A percentile compares a stretch with the other conserved stretches of the same genome.
Conservation (phyloP, 169 alveolate species). For the Ichthyophthirius multifiliis region DNA sequence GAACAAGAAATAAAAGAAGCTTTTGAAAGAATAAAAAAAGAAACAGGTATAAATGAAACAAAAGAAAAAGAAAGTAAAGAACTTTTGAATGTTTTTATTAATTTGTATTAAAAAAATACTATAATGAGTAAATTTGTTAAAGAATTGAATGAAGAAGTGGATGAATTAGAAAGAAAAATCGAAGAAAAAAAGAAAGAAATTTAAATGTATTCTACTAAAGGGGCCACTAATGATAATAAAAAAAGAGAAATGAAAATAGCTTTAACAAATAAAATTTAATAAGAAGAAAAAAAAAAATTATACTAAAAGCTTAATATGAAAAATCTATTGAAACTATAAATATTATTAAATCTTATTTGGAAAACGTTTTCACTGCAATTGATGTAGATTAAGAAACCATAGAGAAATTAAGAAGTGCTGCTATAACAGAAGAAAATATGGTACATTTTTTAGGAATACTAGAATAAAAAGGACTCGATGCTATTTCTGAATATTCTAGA, state of each 20-base stretch:
- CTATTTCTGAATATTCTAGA: conserved; percentile 41
- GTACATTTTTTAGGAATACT: conserved; percentile 41
- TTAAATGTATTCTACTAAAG: conserved; percentile 42
- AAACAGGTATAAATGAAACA: conserved; percentile 44
- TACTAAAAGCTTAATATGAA: conserved; percentile 41
- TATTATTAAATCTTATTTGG: conserved; percentile 34
- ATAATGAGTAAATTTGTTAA: conserved; percentile 42
- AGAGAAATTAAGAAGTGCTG: conserved; percentile 37
- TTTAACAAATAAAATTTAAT: conserved; percentile 27
- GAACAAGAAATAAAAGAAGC: conserved; percentile 45
- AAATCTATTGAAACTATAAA: conserved; percentile 49
- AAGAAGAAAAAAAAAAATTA: conserved; percentile 43
- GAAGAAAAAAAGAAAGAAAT: conserved; percentile 38
- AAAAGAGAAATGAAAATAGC: conserved; percentile 41
- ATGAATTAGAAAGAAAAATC: conserved; percentile 34
- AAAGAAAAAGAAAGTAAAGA: conserved; percentile 41
- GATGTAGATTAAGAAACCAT: conserved; percentile 48
- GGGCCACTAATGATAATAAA: conserved; percentile 49
- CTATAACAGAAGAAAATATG: conserved; percentile 49
- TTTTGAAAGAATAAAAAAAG: conserved; percentile 49
- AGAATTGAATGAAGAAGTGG: conserved; percentile 42
- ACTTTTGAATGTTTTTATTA: conserved; percentile 32
- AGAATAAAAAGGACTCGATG: conserved; percentile 44
- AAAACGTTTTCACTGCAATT: conserved; percentile 34
- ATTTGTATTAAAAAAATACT: conserved; percentile 34